Conservation (phyloP, 495 filamentous ascomycete genomes). For the Penicillium macrosclerotiorum region DNA sequence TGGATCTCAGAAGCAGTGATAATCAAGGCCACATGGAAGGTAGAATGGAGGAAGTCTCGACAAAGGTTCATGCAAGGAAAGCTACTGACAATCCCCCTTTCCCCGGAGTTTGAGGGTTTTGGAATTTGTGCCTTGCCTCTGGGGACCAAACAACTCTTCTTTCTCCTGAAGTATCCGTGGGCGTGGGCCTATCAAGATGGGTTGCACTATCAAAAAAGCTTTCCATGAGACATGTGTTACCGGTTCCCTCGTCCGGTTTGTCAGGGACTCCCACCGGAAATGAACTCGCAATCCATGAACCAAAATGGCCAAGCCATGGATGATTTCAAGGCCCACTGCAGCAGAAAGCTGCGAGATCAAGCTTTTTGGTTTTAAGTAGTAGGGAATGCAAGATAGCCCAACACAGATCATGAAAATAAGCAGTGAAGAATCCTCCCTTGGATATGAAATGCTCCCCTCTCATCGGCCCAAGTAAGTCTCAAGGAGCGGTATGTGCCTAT, state of each 20-base stretch:
- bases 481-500: too few relatives aligned
- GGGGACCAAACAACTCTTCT: slow-evolving; percentile 1
- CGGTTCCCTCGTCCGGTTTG: slow-evolving; percentile 25
- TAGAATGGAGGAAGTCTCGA: background rate
- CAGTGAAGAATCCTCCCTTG: too few relatives aligned
- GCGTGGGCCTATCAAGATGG: slow-evolving; percentile 3
- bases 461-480: too few relatives aligned
- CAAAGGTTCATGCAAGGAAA: background rate
- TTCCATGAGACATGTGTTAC: slow-evolving; percentile 6
- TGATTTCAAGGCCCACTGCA: too few relatives aligned
- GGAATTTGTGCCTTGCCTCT: slow-evolving; percentile 8
- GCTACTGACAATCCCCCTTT: background rate
- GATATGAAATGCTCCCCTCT: too few relatives aligned
- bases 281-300: slow-evolving; percentile 9
- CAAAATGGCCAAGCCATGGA: slow-evolving; percentile 8
- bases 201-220: background rate
- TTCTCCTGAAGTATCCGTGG: background rate
- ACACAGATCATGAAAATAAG: too few relatives aligned
- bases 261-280: slow-evolving; percentile 15
- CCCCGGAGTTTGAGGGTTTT: slow-evolving; percentile 4
- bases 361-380: too few relatives aligned
- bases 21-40: background rate
- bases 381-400: too few relatives aligned
- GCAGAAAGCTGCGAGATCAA: background rate
- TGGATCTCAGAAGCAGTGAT: background rate